A percentile compares a stretch with the other conserved stretches of the same genome.
Conservation (phyloP, 1,284 basidiomycete species). For the Termitomyces sp. region DNA sequence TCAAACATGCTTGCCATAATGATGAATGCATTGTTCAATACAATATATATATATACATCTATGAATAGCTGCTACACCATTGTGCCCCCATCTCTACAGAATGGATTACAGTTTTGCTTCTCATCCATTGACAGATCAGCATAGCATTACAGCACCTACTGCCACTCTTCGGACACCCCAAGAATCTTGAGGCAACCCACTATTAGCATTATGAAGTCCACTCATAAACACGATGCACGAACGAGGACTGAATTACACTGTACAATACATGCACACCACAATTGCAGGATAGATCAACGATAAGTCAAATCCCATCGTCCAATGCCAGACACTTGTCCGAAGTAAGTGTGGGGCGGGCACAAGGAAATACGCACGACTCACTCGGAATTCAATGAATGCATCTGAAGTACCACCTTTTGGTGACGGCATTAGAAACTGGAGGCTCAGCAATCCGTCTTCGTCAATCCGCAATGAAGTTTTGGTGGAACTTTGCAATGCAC, state of each 20-base stretch:
- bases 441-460: slow-evolving; percentile 69
- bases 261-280: too few species aligned
- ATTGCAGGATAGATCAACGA: background rate
- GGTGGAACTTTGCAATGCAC: slow-evolving; percentile 73
- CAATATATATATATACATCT: too few species aligned
- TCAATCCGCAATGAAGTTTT: slow-evolving; percentile 88
- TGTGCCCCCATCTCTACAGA: too few species aligned
- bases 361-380: slow-evolving; percentile 43
- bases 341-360: background rate
- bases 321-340: slow-evolving; percentile 46
- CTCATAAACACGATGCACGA: background rate
- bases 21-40: too few species aligned
- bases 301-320: slow-evolving; percentile 32
- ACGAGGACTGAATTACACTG: background rate
- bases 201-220: too few species aligned
- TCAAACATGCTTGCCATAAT: too few species aligned
- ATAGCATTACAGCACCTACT: too few species aligned
- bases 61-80: too few species aligned
- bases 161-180: too few species aligned
- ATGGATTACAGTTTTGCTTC: too few species aligned
- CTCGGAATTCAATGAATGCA: slow-evolving; percentile 82
- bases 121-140: too few species aligned
- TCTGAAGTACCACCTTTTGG: slow-evolving; percentile 43
- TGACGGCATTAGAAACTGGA: slow-evolving; percentile 84
- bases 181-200: too few species aligned